Evolutionary conservation across 1,284 basidiomycete genomes (phyloP).

Genomic region (Naganishia sp.): DNA sequence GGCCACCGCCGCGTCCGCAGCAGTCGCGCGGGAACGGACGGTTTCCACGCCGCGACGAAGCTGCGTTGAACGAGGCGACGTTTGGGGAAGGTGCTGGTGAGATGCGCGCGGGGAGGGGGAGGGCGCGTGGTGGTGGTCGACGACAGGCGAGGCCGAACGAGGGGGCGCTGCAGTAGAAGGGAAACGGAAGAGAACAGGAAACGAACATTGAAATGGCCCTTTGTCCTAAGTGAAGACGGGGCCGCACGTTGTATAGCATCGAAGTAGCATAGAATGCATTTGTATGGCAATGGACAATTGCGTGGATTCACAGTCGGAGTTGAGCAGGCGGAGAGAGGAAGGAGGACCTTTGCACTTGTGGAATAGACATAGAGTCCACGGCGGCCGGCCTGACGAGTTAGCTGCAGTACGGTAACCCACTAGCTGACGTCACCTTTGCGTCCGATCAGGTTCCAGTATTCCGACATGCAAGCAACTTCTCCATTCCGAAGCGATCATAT

Average conservation of each 20-base stretch:
- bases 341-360: not conserved
- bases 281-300: constrained; percentile 1
- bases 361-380: no score
- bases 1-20: not conserved
- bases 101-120: not conserved
- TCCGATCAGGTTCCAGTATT: not conserved
- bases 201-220: not conserved
- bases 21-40: not conserved
- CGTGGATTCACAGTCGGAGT: no score
- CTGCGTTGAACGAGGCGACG: constrained; percentile 25
- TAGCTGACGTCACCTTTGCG: not conserved
- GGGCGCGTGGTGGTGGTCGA: not conserved
- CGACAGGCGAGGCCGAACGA: not conserved
- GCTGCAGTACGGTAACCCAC: not conserved
- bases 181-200: not conserved
- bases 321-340: no score
- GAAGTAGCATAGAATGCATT: not conserved
- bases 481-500: no score
- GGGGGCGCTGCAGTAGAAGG: not conserved
- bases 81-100: constrained; percentile 21
- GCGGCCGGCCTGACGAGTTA: no score
- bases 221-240: constrained; percentile 25
- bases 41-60: constrained; percentile 17
- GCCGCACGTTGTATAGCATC: constrained; percentile 12
- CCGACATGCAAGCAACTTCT: no score